Evolutionary conservation across 2,329 filamentous ascomycete species (phyloP).

Genomic region (Seiridium cupressi): DNA sequence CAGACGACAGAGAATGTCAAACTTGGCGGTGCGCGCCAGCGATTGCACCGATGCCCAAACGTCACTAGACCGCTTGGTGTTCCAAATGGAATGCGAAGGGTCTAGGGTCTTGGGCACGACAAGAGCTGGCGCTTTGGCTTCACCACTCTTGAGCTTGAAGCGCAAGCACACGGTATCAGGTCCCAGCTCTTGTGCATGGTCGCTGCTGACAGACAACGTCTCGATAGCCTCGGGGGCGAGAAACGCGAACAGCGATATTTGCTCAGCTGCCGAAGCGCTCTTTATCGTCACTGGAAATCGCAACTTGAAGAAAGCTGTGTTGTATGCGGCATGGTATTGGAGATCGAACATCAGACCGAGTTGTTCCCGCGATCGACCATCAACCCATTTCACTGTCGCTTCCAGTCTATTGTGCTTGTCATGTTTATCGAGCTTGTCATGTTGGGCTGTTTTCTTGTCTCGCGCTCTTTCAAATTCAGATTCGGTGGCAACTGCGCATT

Average conservation of each 20-base stretch:
- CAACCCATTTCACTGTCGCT: neutral
- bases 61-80: neutral
- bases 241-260: neutral
- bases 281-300: neutral
- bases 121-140: neutral
- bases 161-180: neutral
- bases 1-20: neutral
- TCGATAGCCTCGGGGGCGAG: neutral
- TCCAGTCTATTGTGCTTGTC: slow-evolving; percentile 1
- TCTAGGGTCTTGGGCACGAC: neutral
- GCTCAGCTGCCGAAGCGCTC: neutral
- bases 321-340: neutral
- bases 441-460: neutral
- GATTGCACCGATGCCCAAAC: neutral
- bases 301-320: slow-evolving; percentile 3
- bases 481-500: neutral
- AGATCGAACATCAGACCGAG: neutral
- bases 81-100: neutral
- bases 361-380: neutral
- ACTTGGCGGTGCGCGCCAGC: neutral
- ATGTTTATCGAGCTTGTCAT: neutral
- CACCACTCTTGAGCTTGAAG: neutral
- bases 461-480: neutral
- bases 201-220: neutral
- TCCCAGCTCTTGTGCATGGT: neutral